Evolutionary conservation across 1,139 yeast species (phyloP), one percentile per base, ranked within the genome.

Genomic region (Arxiozyma bovina): DNA sequence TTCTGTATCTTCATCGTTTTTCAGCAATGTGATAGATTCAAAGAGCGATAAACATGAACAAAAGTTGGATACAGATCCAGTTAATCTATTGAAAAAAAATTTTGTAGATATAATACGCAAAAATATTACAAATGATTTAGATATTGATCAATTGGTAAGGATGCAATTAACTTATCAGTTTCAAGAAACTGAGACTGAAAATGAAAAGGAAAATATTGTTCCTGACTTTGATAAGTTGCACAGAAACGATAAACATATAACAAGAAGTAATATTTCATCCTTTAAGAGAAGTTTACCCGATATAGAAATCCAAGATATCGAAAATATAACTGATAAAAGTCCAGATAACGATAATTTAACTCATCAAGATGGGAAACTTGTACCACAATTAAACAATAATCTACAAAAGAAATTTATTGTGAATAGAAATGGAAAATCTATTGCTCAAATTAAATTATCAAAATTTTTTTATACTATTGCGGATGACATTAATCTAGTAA

Each of bases 401-500:
- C 50, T 67, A 23, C 73, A 71, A 60, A 68, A 67, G 5, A 70
- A 66, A 34, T 73, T 67, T 58, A 59, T 68, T 22, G 68, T 74
- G 3, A 71, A 69, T 48, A 60, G 70, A 56, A 64, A 70, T 53
- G 70, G 73, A 1, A 59, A 66, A 54, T 56, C 61, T 5, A 63
- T 73, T 8, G 66, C 73, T 7, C 64, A 62, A 20, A 48, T 73
- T 25, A 55, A 60, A 1, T 64, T 73, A 41, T 70, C 75, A 3
- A 76, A 77, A 58, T 74, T 79, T 0, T 75, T 75, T 56, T 80
- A 74, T 60, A 77, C 76, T 53, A 60, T 76, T 12, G 80, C 83
- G 1, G 84, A 80, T 43, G 79, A 77, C 54, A 69, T 80, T 11
- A 73, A 73, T 55, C 69, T 78, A 48, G 64, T 69, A 0, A 62